phyloP scores from a whole-genome alignment of 148 eudicot genomes.

The Spergularia marina region DNA sequence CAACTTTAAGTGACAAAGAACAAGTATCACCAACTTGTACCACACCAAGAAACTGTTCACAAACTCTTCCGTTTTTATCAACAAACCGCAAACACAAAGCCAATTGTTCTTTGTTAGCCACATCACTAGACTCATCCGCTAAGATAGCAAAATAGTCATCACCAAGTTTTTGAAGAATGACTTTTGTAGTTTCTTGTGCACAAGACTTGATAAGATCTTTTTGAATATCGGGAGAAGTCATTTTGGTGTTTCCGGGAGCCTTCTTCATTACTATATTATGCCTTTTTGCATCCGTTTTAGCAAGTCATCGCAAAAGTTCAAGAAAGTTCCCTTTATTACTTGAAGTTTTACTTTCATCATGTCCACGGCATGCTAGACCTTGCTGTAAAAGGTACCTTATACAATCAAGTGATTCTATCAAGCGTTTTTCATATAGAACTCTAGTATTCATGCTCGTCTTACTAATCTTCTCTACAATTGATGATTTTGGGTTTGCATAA shows the following conservation, averaged over 20 bases:
- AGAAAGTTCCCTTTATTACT: background rate
- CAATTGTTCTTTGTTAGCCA: background rate
- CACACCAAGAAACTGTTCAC: background rate
- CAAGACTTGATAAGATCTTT: constrained; percentile 1
- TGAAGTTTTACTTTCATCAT: background rate
- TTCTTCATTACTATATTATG: background rate
- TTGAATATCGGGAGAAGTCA: background rate
- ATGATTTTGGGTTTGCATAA: no score
- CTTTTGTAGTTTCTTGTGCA: background rate
- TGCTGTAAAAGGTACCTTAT: background rate
- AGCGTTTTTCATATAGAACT: background rate
- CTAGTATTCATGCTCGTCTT: background rate
- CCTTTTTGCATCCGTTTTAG: background rate
- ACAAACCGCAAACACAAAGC: background rate
- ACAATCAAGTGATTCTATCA: background rate
- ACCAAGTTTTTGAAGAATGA: background rate
- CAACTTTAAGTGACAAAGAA: no score
- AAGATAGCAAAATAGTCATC: background rate
- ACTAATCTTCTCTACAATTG: background rate
- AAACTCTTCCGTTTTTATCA: background rate
- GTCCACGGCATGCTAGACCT: background rate
- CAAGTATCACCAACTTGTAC: background rate
- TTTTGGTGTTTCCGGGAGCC: background rate
- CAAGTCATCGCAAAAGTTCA: background rate
- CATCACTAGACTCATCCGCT: background rate